Evolutionary conservation across 2,329 filamentous ascomycete species (phyloP).

Genomic region (Fusarium nygamai): DNA sequence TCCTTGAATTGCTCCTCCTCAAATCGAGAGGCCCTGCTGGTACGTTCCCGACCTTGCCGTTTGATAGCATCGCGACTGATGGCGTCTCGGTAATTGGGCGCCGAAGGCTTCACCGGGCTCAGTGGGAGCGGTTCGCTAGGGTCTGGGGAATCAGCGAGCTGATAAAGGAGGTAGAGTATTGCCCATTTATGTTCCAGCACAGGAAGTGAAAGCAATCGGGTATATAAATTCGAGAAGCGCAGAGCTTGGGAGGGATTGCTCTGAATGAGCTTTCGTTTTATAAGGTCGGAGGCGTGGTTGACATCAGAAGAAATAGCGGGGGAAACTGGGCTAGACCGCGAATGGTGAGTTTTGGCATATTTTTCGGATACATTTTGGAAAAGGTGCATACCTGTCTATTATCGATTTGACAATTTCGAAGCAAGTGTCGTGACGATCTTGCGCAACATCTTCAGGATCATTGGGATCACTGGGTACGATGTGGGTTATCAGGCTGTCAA

Average conservation of each 20-base stretch:
- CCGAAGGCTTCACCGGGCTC: conserved; percentile 54
- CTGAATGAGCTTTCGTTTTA: conserved; percentile 86
- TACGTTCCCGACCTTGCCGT: conserved; percentile 51
- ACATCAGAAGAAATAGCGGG: conserved; percentile 74
- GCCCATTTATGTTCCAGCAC: conserved; percentile 97
- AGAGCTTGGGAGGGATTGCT: conserved; percentile 82
- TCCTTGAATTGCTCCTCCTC: conserved; percentile 63
- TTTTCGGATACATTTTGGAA: neutral
- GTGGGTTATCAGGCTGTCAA: conserved; percentile 80
- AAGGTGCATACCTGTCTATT: conserved; percentile 57
- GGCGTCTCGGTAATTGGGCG: conserved; percentile 51
- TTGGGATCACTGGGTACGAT: conserved; percentile 73
- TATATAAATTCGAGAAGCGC: conserved; percentile 90
- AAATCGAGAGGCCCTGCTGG: conserved; percentile 49
- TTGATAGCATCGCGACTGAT: conserved; percentile 50
- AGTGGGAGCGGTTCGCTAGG: conserved; percentile 62
- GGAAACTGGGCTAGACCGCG: conserved; percentile 55
- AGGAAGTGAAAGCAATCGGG: conserved; percentile 86
- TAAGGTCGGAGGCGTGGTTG: conserved; percentile 91
- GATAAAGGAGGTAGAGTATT: conserved; percentile 90
- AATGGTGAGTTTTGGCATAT: neutral
- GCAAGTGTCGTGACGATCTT: conserved; percentile 74
- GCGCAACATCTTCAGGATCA: conserved; percentile 73
- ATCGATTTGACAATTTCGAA: conserved; percentile 62
- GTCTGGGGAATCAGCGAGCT: conserved; percentile 76